Percentiles rank a stretch among this genome's conserved stretches.
These are phyloP conservation scores for Penicillium cataractarum DNA, from an alignment of 495 filamentous ascomycete species.

Conservation along the genomic window DNA sequence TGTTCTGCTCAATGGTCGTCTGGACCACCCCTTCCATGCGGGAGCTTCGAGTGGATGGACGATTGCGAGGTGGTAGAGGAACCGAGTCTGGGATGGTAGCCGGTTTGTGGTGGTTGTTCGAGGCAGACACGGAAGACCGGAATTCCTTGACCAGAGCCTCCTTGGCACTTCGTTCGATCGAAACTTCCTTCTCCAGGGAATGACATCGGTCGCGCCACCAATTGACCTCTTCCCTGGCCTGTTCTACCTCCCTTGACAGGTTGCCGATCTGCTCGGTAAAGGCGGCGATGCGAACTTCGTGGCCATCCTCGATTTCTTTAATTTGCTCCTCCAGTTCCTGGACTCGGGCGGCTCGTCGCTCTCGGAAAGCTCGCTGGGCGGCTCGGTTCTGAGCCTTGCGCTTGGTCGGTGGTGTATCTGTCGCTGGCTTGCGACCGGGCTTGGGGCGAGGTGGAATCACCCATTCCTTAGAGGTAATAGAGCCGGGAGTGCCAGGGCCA, in stretches of 20 bases:
- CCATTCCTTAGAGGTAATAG: slow-evolving; percentile 79
- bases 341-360: slow-evolving; percentile 79
- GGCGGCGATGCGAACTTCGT: slow-evolving; percentile 46
- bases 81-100: slow-evolving; percentile 35
- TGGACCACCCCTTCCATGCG: slow-evolving; percentile 28
- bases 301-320: slow-evolving; percentile 62
- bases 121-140: slow-evolving; percentile 36
- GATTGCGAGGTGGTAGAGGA: slow-evolving; percentile 35
- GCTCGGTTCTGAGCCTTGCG: slow-evolving; percentile 91
- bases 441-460: slow-evolving; percentile 85
- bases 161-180: slow-evolving; percentile 47
- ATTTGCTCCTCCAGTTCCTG: slow-evolving; percentile 86
- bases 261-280: slow-evolving; percentile 51
- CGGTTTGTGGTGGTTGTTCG: slow-evolving; percentile 22
- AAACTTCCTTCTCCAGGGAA: slow-evolving; percentile 51
- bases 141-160: slow-evolving; percentile 48
- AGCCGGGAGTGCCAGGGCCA: slow-evolving; percentile 47
- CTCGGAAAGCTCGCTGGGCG: slow-evolving; percentile 91
- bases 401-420: slow-evolving; percentile 88
- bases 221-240: slow-evolving; percentile 48
- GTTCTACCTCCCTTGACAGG: slow-evolving; percentile 56
- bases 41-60: slow-evolving; percentile 27
- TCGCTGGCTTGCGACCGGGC: slow-evolving; percentile 91
- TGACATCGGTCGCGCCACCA: slow-evolving; percentile 56
- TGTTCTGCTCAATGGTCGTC: slow-evolving; percentile 20